Percentiles rank a stretch among this genome's conserved stretches.
Conservation (phyloP, 768 basidiomycete species). For the Asterophora lycoperdoides region DNA sequence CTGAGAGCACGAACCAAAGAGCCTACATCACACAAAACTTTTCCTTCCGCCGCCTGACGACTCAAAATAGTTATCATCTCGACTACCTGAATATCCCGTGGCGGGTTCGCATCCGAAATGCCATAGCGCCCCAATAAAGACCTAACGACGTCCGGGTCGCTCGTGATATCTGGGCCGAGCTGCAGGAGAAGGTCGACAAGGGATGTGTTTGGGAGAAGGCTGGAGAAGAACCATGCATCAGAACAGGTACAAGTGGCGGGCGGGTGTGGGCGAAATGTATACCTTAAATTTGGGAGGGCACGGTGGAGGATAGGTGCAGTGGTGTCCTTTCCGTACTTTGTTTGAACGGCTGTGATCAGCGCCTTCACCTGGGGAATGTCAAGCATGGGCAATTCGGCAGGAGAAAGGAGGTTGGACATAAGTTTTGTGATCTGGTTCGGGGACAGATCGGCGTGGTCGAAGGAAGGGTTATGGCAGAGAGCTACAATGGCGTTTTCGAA, state of each 20-base stretch:
- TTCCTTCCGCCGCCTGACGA: conserved; percentile 69
- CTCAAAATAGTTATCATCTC: conserved; percentile 69
- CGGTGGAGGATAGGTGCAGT: conserved; percentile 70
- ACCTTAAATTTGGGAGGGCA: conserved; percentile 76
- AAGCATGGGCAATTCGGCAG: conserved; percentile 65
- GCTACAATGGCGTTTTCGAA: conserved; percentile 77
- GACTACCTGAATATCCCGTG: conserved; percentile 62
- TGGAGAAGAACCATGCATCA: conserved; percentile 23
- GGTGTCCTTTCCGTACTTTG: conserved; percentile 77
- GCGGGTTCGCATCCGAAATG: conserved; percentile 67
- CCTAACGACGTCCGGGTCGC: conserved; percentile 64
- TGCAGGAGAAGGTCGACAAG: conserved; percentile 74
- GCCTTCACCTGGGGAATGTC: conserved; percentile 73
- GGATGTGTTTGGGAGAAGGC: conserved; percentile 62
- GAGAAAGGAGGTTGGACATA: conserved; percentile 73
- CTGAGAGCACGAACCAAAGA: conserved; percentile 68
- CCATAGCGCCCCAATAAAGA: conserved; percentile 72
- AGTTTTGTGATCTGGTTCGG: conserved; percentile 74
- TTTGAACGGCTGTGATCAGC: conserved; percentile 68
- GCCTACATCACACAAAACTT: conserved; percentile 68
- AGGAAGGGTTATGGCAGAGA: conserved; percentile 74
- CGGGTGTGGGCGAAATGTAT: conserved; percentile 8
- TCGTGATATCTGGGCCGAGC: conserved; percentile 75
- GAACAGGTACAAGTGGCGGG: background rate
- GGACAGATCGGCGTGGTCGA: conserved; percentile 76